Evolutionary conservation across 306 rosid genomes (phyloP), one percentile per base, ranked within the genome.

Genomic region (Ochetophila trinervis): DNA sequence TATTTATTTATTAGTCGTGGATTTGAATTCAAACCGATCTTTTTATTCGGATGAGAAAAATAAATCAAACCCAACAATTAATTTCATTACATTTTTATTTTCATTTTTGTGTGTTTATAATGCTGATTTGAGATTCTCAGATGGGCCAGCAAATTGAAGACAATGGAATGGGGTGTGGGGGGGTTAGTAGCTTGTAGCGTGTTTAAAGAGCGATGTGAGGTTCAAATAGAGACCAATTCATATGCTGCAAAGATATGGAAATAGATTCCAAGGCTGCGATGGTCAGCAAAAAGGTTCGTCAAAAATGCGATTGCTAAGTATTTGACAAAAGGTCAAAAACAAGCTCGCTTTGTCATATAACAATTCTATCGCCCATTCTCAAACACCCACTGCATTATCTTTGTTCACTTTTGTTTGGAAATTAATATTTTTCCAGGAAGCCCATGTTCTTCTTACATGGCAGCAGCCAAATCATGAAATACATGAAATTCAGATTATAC

Each of bases 251-350:
- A 61, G 65, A 15, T 40, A 40, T 19, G 10, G 49, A 20, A 13
- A 61, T 42, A 40, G 65, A 70, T 35, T n/a, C 34, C 3, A 5
- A 53, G 49, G 49, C 21, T 27, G 27, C 16, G 13, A 50, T 59
- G 16, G 11, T 57, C 19, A 20, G 15, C 32, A 53, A 53, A 22
- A 53, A 53, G 14, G 12, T 22, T 5, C 8, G 3, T 11, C 16
- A 19, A 13, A 27, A 32, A 21, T 52, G 18, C 22, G 51, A n/a
- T 59, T 20, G 62, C 52, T 37, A 14, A 19, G 21, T 35, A 49
- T 20, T 69, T 35, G 74, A 69, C 66, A 69, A 69, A 53, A 51
- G 40, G 73, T 40, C 11, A 9, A 32, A 27, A 68, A 68, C 66
- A 48, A 21, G 15, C 37, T 27, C 4, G 4, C 32, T 27, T 27